Base-by-base conservation (phyloP, 169 alveolate species). In the Sarcocystis neurona region DNA sequence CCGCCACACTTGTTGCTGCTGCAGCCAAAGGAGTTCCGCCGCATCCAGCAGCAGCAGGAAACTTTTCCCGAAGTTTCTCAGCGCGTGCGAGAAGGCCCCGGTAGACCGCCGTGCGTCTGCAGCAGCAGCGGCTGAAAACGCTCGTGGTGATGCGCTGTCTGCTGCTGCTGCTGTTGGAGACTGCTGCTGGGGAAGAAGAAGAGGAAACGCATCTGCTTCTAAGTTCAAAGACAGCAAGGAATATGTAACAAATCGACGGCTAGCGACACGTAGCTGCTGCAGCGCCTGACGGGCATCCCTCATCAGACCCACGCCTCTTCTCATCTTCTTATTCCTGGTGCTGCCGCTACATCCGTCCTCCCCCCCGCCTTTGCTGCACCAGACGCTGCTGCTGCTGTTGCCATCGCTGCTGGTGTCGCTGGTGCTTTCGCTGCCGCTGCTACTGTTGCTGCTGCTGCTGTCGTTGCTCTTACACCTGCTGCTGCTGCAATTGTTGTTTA, bases 81-180 rank as follows among this genome's bases (percentile, higher is more conserved):
- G 41, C 1, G 82, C 82, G 39, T 72, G 56, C 43, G 41, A 39
- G 82, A 72, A 72, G 37, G 82, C 82, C 27, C 58, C 23, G 56
- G 82, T 72, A 30, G 82, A 72, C 56, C 82, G 82, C 56, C 82
- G 47, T 15, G 82, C 82, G 56, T 72, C 82, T 15, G 56, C 82
- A 4, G 75, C n/a, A 41, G 18, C 43, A 41, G 32, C 75, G 46
- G 32, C 43, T 43, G 75, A n/a, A n/a, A 5, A 18, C 34, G 2
- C 18, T 72, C 82, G 12, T 2, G 32, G 56, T 27, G 39, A 2
- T 4, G n/a, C 39, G 56, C 46, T 6, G 82, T 2, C 39, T 72
- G 18, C 75, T 63, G 75, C n/a, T n/a, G 53, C 39, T 37, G 82
- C 53, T 37, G 20, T 39, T 2, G 6, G 41, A 15, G 77, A 4